phyloP scores from a whole-genome alignment of 1,284 basidiomycete species.

The Leccinum huronense region DNA sequence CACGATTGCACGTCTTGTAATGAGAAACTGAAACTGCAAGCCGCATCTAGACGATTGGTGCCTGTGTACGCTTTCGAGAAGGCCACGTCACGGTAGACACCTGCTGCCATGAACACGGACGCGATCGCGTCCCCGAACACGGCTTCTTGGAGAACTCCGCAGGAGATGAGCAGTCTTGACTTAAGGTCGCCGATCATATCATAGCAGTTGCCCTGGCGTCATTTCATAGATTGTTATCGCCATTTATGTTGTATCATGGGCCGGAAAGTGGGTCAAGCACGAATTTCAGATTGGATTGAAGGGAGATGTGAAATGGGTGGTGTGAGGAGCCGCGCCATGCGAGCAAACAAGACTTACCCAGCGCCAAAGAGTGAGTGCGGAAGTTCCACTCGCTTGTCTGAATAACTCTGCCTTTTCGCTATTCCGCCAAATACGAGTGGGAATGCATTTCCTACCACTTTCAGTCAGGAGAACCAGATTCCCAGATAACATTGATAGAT shows the following conservation, averaged over 20 bases:
- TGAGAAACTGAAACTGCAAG: slow-evolving; percentile 26
- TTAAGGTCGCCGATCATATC: slow-evolving; percentile 77
- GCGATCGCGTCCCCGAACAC: slow-evolving; percentile 55
- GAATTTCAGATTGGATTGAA: neutral
- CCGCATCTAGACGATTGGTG: slow-evolving; percentile 44
- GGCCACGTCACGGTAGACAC: slow-evolving; percentile 17
- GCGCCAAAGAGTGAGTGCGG: slow-evolving; percentile 14
- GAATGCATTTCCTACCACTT: slow-evolving; percentile 13
- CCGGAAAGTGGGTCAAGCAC: slow-evolving; percentile 1
- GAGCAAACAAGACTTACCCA: neutral
- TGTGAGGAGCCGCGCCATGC: neutral
- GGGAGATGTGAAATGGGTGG: neutral
- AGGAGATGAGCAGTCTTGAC: slow-evolving; percentile 72
- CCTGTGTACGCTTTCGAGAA: slow-evolving; percentile 68
- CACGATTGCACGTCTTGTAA: slow-evolving; percentile 26
- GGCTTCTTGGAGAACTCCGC: slow-evolving; percentile 60
- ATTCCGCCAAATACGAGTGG: slow-evolving; percentile 17
- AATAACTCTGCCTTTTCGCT: slow-evolving; percentile 8
- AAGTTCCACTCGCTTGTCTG: slow-evolving; percentile 8
- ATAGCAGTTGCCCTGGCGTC: slow-evolving; percentile 38
- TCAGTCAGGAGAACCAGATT: slow-evolving; percentile 4
- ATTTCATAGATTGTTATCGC: too few species aligned
- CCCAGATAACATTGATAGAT: neutral
- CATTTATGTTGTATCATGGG: neutral
- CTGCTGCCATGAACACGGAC: slow-evolving; percentile 20